Base-by-base conservation (phyloP, 1,284 basidiomycete species). In the Naganishia liquefaciens region DNA sequence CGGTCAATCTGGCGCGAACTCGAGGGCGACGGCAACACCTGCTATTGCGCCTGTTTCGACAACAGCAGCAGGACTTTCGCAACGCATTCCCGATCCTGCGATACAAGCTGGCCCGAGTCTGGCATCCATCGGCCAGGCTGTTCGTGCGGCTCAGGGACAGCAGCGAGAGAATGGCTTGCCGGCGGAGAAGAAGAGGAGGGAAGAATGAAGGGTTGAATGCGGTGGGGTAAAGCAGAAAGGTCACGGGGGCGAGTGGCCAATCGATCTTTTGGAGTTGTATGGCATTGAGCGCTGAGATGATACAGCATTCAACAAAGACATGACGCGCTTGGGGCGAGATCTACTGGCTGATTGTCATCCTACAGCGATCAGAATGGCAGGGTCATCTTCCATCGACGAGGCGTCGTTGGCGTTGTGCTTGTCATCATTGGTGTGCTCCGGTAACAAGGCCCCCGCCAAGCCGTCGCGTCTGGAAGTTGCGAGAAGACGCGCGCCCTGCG, bases 121-220 rank as follows among this genome's bases (percentile, higher is more conserved):
- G 6, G 33, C 33, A 37, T 7, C 33, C 33, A 37, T 37, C 13
- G 33, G 33, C 13, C 33, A 37, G 33, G 9, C 33, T 13, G 33
- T 37, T 9, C 33, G 33, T 37, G 33, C 33, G 33, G 33, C 2
- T 9, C 25, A 23, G 6, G 47, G 40, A 13, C 13, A 37, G 39
- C 46, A 50, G 13, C 57, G 57, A 2, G 43, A 50, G 25, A 28
- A 30, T 23, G 57, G 27, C 46, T 40, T 60, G 33, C 57, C 57
- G 10, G 21, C 33, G 21, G 57, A 60, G 21, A 60, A 60, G 46
- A 47, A 42, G 23, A 60, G 57, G n/a, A 60, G 33, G 44, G 57
- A 50, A 25, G 57, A 60, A 5, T 50, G 27, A 54, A 17, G n/a
- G 19, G 37, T 15, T 17, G 15, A 5, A 7, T 23, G 15, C 7